phyloP scores from a whole-genome alignment of 352 stramenopile species.

The Phytophthora constricta region DNA sequence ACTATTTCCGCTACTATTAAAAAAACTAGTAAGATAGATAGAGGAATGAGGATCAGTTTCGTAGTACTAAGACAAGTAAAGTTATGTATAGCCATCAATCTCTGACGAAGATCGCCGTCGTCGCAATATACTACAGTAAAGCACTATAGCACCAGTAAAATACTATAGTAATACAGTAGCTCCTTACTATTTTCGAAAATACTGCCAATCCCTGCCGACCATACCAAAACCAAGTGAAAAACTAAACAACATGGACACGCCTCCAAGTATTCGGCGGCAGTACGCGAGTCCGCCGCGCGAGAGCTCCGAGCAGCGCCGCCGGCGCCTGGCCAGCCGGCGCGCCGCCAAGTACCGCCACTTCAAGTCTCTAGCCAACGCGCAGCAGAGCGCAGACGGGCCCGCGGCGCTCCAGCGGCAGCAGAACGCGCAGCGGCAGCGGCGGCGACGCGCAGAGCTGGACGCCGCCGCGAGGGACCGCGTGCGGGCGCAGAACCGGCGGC shows the following conservation, averaged over 20 bases:
- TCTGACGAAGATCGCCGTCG: no score
- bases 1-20: no score
- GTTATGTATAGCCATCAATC: no score
- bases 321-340: conserved; percentile 61
- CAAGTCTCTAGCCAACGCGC: conserved; percentile 14
- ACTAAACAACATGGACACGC: conserved; percentile 44
- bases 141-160: no score
- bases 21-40: no score
- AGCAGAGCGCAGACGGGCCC: conserved; percentile 1
- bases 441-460: conserved; percentile 54
- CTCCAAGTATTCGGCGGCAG: conserved; percentile 55
- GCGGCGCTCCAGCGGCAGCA: conserved; percentile 49
- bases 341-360: conserved; percentile 78
- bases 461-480: conserved; percentile 38
- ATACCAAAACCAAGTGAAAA: not conserved
- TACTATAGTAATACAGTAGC: not conserved
- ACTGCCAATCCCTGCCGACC: no score
- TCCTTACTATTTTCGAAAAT: not conserved
- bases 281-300: conserved; percentile 53
- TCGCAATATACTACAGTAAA: no score
- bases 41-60: no score
- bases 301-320: conserved; percentile 52
- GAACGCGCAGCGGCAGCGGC: conserved; percentile 51
- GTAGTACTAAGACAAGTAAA: no score
- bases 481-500: conserved; percentile 67